Evolutionary conservation across 148 eudicot species (phyloP).

Genomic region (Selenicereus undatus): DNA sequence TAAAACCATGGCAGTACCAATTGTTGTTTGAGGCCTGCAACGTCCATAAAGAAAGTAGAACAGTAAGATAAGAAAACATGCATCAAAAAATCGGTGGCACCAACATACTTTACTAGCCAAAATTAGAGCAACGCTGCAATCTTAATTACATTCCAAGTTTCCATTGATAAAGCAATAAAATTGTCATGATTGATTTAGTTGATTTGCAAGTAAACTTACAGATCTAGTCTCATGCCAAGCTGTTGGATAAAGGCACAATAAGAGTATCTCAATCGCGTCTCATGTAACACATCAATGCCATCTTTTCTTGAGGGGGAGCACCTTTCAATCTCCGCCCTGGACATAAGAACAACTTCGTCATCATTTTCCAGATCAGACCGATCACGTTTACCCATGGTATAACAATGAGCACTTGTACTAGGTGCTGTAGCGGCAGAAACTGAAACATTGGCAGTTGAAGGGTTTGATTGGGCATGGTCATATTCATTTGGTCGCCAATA

Average conservation of each 20-base stretch:
- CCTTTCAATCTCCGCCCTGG: constrained; percentile 86
- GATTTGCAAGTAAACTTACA: constrained; percentile 50
- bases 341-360: constrained; percentile 50
- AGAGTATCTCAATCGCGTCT: constrained; percentile 74
- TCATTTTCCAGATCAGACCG: constrained; percentile 58
- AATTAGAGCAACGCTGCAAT: no score
- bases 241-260: constrained; percentile 89
- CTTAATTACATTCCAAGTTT: not conserved
- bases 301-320: constrained; percentile 95
- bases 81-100: not conserved
- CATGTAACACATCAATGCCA: constrained; percentile 80
- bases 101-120: not conserved
- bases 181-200: not conserved
- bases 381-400: constrained; percentile 55
- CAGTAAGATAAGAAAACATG: constrained; percentile 5
- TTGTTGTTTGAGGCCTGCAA: constrained; percentile 93
- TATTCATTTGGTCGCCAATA: constrained; percentile 32
- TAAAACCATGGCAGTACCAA: constrained; percentile 93
- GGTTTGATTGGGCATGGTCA: constrained; percentile 21
- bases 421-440: constrained; percentile 33
- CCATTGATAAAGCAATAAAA: not conserved
- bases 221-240: constrained; percentile 69
- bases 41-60: constrained; percentile 10
- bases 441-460: constrained; percentile 20
- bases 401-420: constrained; percentile 35